Evolutionary conservation across 2,329 filamentous ascomycete genomes (phyloP).

Genomic region (Diaporthe citriasiana): DNA sequence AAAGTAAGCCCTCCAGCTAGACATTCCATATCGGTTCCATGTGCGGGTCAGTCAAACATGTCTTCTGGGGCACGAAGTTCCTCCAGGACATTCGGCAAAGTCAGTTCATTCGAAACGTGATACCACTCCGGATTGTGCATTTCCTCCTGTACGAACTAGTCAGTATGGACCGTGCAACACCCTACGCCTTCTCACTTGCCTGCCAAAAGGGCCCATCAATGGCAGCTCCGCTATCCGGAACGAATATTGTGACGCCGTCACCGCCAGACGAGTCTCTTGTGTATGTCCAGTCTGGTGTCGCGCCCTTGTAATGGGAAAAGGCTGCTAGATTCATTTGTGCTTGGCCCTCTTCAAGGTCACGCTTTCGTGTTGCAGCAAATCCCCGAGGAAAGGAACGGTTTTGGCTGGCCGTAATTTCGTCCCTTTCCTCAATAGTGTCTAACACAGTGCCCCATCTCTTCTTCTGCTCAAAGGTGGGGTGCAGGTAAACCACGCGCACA

Average conservation of each 20-base stretch:
- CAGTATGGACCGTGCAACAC: neutral
- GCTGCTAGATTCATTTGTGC: conserved; percentile 20
- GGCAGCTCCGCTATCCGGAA: neutral
- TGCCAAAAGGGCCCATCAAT: conserved; percentile 1
- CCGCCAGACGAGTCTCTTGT: conserved; percentile 14
- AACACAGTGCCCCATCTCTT: neutral
- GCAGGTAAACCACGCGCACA: neutral
- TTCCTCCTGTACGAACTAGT: neutral
- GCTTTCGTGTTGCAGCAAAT: neutral
- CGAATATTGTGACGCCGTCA: conserved; percentile 2
- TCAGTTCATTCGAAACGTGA: neutral
- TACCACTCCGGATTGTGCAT: conserved; percentile 22
- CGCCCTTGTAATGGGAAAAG: neutral
- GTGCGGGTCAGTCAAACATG: neutral
- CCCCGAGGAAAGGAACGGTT: neutral
- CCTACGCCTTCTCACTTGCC: neutral
- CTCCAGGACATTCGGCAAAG: neutral
- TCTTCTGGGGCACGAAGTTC: neutral
- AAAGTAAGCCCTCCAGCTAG: neutral
- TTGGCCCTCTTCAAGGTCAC: neutral
- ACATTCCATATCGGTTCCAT: conserved; percentile 20
- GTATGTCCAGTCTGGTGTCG: neutral
- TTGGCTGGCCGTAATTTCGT: neutral
- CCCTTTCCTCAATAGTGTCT: neutral
- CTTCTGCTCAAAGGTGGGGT: conserved; percentile 4